These are phyloP conservation scores for Phytophthora colocasiae DNA, from an alignment of 352 stramenopile genomes.

Conservation along the genomic window DNA sequence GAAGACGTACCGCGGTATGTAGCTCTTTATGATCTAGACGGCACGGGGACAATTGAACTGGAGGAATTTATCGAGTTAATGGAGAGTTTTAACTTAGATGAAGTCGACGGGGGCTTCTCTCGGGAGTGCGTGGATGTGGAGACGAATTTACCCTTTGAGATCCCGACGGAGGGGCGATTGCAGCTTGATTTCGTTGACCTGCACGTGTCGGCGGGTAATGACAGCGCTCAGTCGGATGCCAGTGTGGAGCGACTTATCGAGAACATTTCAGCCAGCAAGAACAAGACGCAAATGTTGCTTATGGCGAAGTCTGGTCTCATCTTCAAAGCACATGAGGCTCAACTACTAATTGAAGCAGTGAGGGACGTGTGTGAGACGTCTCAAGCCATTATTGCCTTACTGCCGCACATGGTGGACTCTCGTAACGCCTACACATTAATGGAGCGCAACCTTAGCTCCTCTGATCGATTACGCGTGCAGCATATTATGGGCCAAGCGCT, in stretches of 20 bases:
- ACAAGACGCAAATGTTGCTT: slow-evolving; percentile 80
- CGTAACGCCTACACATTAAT: slow-evolving; percentile 71
- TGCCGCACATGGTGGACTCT: slow-evolving; percentile 80
- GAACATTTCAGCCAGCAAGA: slow-evolving; percentile 80
- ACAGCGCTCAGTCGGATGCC: slow-evolving; percentile 72
- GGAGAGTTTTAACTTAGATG: slow-evolving; percentile 67
- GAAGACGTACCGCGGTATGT: slow-evolving; percentile 74
- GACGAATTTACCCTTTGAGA: slow-evolving; percentile 64
- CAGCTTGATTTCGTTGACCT: slow-evolving; percentile 81
- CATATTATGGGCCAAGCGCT: slow-evolving; percentile 70
- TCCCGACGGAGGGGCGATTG: slow-evolving; percentile 64
- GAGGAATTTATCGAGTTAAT: slow-evolving; percentile 86
- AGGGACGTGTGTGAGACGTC: slow-evolving; percentile 68
- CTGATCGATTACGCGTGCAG: slow-evolving; percentile 65
- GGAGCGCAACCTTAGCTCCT: slow-evolving; percentile 62
- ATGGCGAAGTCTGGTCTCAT: slow-evolving; percentile 82
- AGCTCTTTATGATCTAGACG: slow-evolving; percentile 77
- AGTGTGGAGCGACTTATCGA: slow-evolving; percentile 78
- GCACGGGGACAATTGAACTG: slow-evolving; percentile 73
- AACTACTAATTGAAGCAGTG: slow-evolving; percentile 73
- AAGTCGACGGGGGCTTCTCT: slow-evolving; percentile 41
- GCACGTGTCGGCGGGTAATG: slow-evolving; percentile 70
- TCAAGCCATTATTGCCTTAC: slow-evolving; percentile 65
- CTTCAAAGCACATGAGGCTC: slow-evolving; percentile 72
- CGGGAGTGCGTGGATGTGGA: slow-evolving; percentile 72